Percentiles rank a stretch among this genome's conserved stretches.
These are phyloP conservation scores for Monilinia vaccinii-corymbosi DNA, from an alignment of 2,329 filamentous ascomycete genomes.

Conservation along the genomic window DNA sequence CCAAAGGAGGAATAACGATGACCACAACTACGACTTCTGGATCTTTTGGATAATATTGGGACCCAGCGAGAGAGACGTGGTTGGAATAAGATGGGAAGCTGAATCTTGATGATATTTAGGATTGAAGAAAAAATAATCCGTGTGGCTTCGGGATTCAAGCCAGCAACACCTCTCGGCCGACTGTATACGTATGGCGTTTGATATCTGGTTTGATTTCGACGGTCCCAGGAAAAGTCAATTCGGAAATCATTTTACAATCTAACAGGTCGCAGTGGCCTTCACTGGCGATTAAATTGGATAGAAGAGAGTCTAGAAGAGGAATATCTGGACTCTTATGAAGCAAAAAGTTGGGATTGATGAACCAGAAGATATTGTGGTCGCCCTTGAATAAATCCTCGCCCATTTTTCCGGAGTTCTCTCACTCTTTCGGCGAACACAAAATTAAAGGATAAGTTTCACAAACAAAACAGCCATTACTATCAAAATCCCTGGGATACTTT, in stretches of 20 bases:
- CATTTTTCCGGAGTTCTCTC: too few relatives aligned
- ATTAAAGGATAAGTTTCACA: too few relatives aligned
- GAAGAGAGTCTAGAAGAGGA: neutral
- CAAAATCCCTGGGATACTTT: too few relatives aligned
- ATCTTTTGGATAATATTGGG: neutral
- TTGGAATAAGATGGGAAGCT: neutral
- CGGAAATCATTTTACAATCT: neutral
- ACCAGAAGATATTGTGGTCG: neutral
- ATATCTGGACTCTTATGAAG: neutral
- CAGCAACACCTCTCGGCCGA: fast-evolving
- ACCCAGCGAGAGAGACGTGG: neutral
- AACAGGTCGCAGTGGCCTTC: neutral
- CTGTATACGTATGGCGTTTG: neutral
- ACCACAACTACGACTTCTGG: neutral
- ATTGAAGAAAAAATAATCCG: neutral
- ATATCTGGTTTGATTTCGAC: fast-evolving
- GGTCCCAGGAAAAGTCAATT: too few relatives aligned
- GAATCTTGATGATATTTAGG: neutral
- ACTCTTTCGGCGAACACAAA: too few relatives aligned
- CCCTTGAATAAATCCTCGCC: neutral
- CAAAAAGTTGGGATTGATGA: neutral
- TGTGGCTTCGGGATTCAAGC: too few relatives aligned
- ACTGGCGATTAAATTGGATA: too few relatives aligned
- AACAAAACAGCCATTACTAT: too few relatives aligned
- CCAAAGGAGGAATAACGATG: neutral